Conservation (phyloP, 2,329 filamentous ascomycete genomes). For the Verticillium zaregamsianum region DNA sequence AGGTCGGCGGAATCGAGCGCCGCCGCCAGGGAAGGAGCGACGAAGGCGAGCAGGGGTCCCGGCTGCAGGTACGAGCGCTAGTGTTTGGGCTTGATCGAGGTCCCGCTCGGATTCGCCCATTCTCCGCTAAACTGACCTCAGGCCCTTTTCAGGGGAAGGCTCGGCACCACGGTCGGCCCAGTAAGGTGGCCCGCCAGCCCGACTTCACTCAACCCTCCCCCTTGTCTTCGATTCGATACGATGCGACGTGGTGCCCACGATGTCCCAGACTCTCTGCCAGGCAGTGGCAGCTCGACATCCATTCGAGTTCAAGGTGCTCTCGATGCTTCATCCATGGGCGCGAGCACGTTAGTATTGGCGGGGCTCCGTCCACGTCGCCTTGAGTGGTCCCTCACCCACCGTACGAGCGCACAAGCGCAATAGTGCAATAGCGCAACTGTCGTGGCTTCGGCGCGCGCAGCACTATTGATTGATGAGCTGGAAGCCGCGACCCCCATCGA, state of each 20-base stretch:
- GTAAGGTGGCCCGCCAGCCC: not conserved
- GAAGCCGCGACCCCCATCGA: not conserved
- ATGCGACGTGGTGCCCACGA: too few species aligned
- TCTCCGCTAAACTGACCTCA: not conserved
- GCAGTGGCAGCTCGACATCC: too few species aligned
- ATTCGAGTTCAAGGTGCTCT: too few species aligned
- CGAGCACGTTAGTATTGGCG: too few species aligned
- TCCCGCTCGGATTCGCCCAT: not conserved
- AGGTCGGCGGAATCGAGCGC: not conserved
- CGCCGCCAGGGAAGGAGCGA: not conserved
- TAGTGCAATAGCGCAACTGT: not conserved
- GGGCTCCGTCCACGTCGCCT: too few species aligned
- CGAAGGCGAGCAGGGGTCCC: not conserved
- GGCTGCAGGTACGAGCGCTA: slow-evolving; percentile 13
- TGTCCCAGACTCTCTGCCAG: too few species aligned
- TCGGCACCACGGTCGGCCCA: not conserved
- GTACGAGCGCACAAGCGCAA: too few species aligned
- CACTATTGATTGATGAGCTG: not conserved
- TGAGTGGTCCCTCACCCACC: too few species aligned
- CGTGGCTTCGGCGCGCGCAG: not conserved
- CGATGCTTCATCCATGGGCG: too few species aligned
- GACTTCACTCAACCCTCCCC: not conserved
- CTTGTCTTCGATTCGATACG: not conserved
- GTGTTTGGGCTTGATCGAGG: slow-evolving; percentile 13
- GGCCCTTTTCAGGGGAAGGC: not conserved